Conservation (phyloP, 805 yeast species). For the Hanseniaspora hatyaiensis region DNA sequence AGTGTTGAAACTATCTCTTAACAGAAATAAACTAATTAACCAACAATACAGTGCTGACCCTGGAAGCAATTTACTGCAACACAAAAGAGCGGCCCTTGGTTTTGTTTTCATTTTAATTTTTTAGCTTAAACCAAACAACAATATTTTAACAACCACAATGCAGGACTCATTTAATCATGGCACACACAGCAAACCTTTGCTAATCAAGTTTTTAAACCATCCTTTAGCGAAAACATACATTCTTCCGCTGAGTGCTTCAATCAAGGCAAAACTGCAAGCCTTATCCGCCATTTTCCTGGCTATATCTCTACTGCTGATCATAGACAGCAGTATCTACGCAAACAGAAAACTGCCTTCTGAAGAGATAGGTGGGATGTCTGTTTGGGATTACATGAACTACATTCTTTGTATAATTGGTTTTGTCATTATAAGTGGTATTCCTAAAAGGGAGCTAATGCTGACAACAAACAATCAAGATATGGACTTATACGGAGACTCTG, state of each 20-base stretch:
- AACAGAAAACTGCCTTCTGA: conserved; percentile 11
- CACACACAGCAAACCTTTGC: conserved; percentile 3
- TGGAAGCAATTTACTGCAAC: too few species aligned
- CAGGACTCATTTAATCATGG: neutral
- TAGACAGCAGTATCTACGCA: conserved; percentile 14
- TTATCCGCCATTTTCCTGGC: conserved; percentile 13
- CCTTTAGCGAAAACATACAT: conserved; percentile 12
- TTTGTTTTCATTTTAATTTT: too few species aligned
- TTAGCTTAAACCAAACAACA: too few species aligned
- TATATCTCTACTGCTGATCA: conserved; percentile 9
- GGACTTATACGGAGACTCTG: conserved; percentile 38
- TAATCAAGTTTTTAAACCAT: conserved; percentile 12
- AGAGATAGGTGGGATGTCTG: conserved; percentile 11
- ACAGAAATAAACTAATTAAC: too few species aligned
- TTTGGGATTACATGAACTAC: conserved; percentile 15
- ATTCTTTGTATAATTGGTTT: conserved; percentile 12
- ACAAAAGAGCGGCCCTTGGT: too few species aligned
- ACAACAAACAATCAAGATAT: conserved; percentile 17
- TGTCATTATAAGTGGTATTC: conserved; percentile 14
- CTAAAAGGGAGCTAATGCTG: conserved; percentile 7
- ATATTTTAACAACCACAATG: too few species aligned
- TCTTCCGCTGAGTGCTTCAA: conserved; percentile 7
- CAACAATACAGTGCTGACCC: too few species aligned
- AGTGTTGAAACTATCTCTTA: too few species aligned
- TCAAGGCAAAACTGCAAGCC: conserved; percentile 11